Evolutionary conservation across 768 basidiomycete genomes (phyloP), one percentile per base, ranked within the genome.

Genomic region (Sporobolomyces phaffii): DNA sequence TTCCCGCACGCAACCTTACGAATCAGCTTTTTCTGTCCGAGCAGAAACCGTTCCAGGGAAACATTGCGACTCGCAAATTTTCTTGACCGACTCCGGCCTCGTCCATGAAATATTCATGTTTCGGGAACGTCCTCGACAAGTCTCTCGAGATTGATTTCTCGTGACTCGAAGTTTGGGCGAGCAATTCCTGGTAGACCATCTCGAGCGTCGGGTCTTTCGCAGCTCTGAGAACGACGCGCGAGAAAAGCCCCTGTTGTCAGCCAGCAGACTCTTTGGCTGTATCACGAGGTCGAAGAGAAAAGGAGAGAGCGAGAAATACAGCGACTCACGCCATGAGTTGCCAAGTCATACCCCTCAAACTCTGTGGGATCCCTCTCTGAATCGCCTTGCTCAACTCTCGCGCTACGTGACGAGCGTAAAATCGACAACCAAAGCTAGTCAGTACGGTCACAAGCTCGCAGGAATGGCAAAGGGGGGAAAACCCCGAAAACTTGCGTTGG

Each of bases 1-100:
- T 1, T 9, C 3, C 10, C 10, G 11, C 5, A 9, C 6, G 15
- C 9, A 9, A 17, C 17, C 38, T 38, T 38, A 9, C 17, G 10
- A 38, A 34, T 33, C 50, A 52, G 14, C 34, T 33, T 31, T 34
- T 14, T 7, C 48, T 52, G 33, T 29, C 8, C 1, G 20, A 11
- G 33, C 33, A 26, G 51, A 47, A 10, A 18, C 9, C 15, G 1
- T 34, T 9, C 26, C 15, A 15, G 2, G 33, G n/a, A n/a, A n/a
- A n/a, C n/a, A n/a, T n/a, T n/a, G n/a, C n/a, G n/a, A 22, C 69
- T 44, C 52, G 66, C 40, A 99, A 78, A 75, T 94, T 93, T 78
- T 97, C 94, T 77, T 98, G 93, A 3, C 96, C 96, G 31, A 93
- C 87, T 13, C 94, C 96, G 73, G 89, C 88, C 4, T 87, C 91